Evolutionary conservation across 805 yeast genomes (phyloP).

Genomic region (Candida xyloterini): DNA sequence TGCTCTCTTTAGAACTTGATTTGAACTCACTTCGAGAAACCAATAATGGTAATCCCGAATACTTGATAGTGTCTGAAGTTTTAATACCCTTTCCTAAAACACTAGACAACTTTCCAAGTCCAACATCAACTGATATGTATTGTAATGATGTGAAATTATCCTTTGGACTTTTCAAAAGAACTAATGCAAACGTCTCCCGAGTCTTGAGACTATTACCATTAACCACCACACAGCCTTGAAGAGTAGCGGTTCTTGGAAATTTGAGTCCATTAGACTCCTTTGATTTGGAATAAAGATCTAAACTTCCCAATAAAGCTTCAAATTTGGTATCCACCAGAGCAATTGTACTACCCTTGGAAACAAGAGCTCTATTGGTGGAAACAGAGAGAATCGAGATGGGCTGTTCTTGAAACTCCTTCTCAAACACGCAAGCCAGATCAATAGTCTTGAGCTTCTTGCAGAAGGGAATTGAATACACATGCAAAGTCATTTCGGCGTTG

Average conservation of each 20-base stretch:
- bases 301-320: constrained; percentile 35
- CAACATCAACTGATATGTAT: constrained; percentile 53
- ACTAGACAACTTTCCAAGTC: constrained; percentile 65
- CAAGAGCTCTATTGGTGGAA: constrained; percentile 44
- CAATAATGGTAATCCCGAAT: constrained; percentile 25
- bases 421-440: constrained; percentile 21
- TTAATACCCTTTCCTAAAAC: constrained; percentile 61
- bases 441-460: constrained; percentile 31
- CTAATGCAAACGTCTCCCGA: constrained; percentile 40
- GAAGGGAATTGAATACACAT: constrained; percentile 32
- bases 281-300: constrained; percentile 31
- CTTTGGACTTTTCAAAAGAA: constrained; percentile 39
- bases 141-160: constrained; percentile 44
- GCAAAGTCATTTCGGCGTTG: constrained; percentile 16
- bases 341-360: constrained; percentile 39
- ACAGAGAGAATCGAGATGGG: constrained; percentile 39
- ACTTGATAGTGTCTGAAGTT: constrained; percentile 14
- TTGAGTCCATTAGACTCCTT: constrained; percentile 21
- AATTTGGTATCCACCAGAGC: constrained; percentile 44
- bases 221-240: constrained; percentile 35
- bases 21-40: constrained; percentile 20
- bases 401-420: constrained; percentile 25
- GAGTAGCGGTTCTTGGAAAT: constrained; percentile 28
- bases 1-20: constrained; percentile 21
- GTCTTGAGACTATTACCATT: constrained; percentile 43